Conservation (phyloP, 2,329 filamentous ascomycete genomes). For the Aspergillus glaucus region DNA sequence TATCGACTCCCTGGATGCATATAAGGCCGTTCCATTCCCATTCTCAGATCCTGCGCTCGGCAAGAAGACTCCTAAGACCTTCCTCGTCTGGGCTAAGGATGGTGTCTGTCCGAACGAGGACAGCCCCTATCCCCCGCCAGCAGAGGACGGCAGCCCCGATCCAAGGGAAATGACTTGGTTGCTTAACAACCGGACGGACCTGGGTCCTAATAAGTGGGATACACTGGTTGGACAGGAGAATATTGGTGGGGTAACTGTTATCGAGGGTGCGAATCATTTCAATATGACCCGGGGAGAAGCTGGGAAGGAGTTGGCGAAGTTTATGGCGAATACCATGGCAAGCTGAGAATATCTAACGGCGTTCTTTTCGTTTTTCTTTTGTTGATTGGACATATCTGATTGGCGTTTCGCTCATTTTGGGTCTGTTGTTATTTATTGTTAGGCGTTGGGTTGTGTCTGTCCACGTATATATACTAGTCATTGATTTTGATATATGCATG, state of each 20-base stretch:
- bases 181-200: conserved; percentile 41
- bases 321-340: conserved; percentile 22
- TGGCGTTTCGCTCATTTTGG: neutral
- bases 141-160: conserved; percentile 32
- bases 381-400: neutral
- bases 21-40: conserved; percentile 29
- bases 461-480: too few relatives aligned
- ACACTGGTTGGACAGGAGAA: conserved; percentile 34
- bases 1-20: conserved; percentile 44
- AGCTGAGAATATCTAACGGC: conserved; percentile 8
- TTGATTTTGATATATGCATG: too few relatives aligned
- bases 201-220: conserved; percentile 44
- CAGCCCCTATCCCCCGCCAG: conserved; percentile 33
- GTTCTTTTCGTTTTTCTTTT: conserved; percentile 6
- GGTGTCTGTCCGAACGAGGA: conserved; percentile 39
- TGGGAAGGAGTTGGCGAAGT: conserved; percentile 23
- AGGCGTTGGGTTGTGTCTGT: too few relatives aligned
- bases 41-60: conserved; percentile 18
- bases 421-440: too few relatives aligned
- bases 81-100: conserved; percentile 43
- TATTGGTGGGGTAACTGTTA: conserved; percentile 21
- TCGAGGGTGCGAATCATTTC: conserved; percentile 28
- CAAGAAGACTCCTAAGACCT: conserved; percentile 34
- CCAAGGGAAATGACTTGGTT: conserved; percentile 45
- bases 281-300: conserved; percentile 27